phyloP scores from a whole-genome alignment of 805 yeast genomes.

The Yarrowia porcina region DNA sequence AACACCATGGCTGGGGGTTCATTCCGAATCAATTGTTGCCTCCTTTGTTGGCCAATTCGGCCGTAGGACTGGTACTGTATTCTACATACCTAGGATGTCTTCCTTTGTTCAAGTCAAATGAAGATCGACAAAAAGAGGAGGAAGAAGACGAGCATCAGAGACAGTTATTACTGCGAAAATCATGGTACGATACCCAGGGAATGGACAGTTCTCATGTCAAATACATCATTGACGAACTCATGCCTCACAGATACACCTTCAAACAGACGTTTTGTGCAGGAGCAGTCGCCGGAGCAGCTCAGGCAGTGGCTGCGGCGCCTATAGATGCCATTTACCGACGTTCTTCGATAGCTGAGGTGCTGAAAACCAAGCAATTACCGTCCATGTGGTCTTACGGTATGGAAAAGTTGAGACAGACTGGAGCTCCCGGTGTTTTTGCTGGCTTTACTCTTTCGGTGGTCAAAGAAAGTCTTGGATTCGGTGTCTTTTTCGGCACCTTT shows the following conservation, averaged over 20 bases:
- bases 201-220: slow-evolving; percentile 2
- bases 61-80: slow-evolving; percentile 80
- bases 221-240: slow-evolving; percentile 23
- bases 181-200: slow-evolving; percentile 32
- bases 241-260: slow-evolving; percentile 49
- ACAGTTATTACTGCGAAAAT: slow-evolving; percentile 6
- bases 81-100: slow-evolving; percentile 63
- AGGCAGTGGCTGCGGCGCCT: slow-evolving; percentile 91
- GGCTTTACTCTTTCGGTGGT: slow-evolving; percentile 76
- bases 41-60: slow-evolving; percentile 82
- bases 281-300: slow-evolving; percentile 77
- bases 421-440: slow-evolving; percentile 81
- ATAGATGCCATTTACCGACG: slow-evolving; percentile 86
- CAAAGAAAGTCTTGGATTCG: slow-evolving; percentile 81
- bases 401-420: slow-evolving; percentile 66
- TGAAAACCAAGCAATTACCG: slow-evolving; percentile 43
- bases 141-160: slow-evolving; percentile 16
- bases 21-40: slow-evolving; percentile 84
- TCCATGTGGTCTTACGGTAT: slow-evolving; percentile 76
- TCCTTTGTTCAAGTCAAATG: slow-evolving; percentile 31
- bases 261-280: slow-evolving; percentile 65
- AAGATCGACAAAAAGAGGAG: slow-evolving; percentile 29
- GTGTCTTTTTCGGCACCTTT: slow-evolving; percentile 75
- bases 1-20: slow-evolving; percentile 78
- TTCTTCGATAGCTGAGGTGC: slow-evolving; percentile 69